Base-by-base conservation (phyloP, 2,329 filamentous ascomycete genomes). In the Clonostachys byssicola region DNA sequence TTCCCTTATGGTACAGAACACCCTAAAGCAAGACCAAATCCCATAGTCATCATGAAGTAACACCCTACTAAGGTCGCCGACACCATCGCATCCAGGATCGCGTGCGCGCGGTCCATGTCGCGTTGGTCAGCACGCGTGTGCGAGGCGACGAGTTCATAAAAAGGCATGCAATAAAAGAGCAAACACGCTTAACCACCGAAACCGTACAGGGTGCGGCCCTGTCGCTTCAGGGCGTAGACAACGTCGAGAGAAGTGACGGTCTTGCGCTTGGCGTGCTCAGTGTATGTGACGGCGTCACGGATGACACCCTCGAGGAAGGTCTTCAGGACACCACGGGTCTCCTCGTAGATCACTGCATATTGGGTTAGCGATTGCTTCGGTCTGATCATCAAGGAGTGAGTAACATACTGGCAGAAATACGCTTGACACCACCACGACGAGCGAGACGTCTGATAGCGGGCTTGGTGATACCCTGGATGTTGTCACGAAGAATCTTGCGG, bases 381-480 rank as follows among this genome's bases (percentile, higher is more conserved):
- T 8, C 9, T 12, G 35, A 2, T 16, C 13, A 38, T 34, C 23
- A n/a, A 13, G 20, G 9, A 14, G 33, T 9, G 35, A 10, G 14
- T n/a, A 49, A 77, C 80, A 71, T 83, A 89, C 85, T 95, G 71
- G 92, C 92, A 65, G 91, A 96, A 67, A 96, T 96, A 95, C 92
- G 92, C 89, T 96, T 96, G 82, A 96, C 92, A 92, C 92, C 92
- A 75, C 92, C 92, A 94, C 92, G 91, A 77, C 92, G 92, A 59
- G 92, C 92, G 71, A 96, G 91, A 95, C 92, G 92, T 67, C 92
- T 88, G 75, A 96, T 96, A 65, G 92, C 92, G 64, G 92, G 92
- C 88, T 96, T 96, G 67, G 92, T 96, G 70, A 96, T 96, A 78
- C 92, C 92, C 80, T 96, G 92, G 70, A 96, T 96, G 88, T 96